Percentiles rank a stretch among this genome's conserved stretches.
phyloP scores from a whole-genome alignment of 1,139 yeast genomes.

The Blastobotrys arbuscula region DNA sequence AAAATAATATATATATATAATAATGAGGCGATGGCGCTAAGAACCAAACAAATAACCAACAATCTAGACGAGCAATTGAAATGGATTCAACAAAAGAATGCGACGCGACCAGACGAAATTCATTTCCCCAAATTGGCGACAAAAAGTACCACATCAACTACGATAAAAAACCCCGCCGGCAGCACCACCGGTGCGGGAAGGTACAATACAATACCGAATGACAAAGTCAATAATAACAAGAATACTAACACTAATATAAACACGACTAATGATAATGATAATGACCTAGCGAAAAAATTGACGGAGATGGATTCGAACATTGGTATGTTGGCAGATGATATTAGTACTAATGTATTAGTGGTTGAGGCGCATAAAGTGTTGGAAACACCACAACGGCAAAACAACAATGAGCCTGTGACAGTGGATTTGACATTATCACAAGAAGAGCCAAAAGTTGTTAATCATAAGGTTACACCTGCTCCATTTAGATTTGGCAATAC shows the following conservation, averaged over 20 bases:
- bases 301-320: too few species aligned
- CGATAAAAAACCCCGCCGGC: neutral
- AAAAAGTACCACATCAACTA: neutral
- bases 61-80: neutral
- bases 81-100: neutral
- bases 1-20: too few species aligned
- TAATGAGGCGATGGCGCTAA: slow-evolving; percentile 1
- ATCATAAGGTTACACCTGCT: slow-evolving; percentile 4
- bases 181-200: neutral
- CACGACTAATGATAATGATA: too few species aligned
- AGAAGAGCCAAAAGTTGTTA: slow-evolving; percentile 1
- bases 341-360: neutral
- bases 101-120: neutral
- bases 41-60: neutral
- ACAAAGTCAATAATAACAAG: too few species aligned
- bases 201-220: too few species aligned
- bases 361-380: neutral
- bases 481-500: neutral
- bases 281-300: too few species aligned
- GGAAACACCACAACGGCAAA: slow-evolving; percentile 2
- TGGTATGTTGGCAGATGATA: too few species aligned
- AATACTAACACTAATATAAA: too few species aligned
- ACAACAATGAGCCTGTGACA: neutral
- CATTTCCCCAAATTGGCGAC: neutral
- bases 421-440: neutral